Conservation (phyloP, 331 rosid genomes). For the Saraca asoca region DNA sequence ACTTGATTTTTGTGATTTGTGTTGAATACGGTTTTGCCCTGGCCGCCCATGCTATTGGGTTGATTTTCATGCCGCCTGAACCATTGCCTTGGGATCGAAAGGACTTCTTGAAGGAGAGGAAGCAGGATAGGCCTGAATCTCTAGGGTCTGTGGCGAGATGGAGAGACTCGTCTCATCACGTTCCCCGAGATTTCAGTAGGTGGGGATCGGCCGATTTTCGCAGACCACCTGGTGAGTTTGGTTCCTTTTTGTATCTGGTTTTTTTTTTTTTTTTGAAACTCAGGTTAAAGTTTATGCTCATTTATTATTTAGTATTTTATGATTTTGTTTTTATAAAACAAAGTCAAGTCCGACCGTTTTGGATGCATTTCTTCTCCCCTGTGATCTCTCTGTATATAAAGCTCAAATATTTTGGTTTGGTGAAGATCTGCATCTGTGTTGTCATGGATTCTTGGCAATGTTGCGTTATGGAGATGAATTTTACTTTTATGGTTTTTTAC, state of each 20-base stretch:
- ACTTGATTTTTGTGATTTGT: constrained; percentile 18
- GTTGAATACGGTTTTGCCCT: constrained; percentile 38
- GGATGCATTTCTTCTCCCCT: not conserved
- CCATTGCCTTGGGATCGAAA: constrained; percentile 97
- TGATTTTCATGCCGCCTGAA: constrained; percentile 98
- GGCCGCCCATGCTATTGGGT: constrained; percentile 78
- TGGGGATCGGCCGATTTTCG: constrained; percentile 84
- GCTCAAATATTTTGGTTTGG: too few species aligned
- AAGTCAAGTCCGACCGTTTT: not conserved
- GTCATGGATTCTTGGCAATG: not conserved
- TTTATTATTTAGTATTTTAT: too few species aligned
- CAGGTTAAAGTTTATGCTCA: not conserved
- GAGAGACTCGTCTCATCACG: constrained; percentile 86
- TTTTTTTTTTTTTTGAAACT: not conserved
- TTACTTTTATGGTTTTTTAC: not conserved
- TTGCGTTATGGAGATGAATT: too few species aligned
- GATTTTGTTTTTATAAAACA: too few species aligned
- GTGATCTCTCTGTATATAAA: not conserved
- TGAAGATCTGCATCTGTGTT: constrained; percentile 37
- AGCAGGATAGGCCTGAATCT: constrained; percentile 90
- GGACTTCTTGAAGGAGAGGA: constrained; percentile 97
- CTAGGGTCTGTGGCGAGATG: constrained; percentile 79
- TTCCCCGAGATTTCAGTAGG: constrained; percentile 70
- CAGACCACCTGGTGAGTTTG: constrained; percentile 70
- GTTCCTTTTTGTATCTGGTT: not conserved